Evolutionary conservation across 345 rosid genomes (phyloP), one percentile per base, ranked within the genome.

Genomic region (Eucalyptus marginata): DNA sequence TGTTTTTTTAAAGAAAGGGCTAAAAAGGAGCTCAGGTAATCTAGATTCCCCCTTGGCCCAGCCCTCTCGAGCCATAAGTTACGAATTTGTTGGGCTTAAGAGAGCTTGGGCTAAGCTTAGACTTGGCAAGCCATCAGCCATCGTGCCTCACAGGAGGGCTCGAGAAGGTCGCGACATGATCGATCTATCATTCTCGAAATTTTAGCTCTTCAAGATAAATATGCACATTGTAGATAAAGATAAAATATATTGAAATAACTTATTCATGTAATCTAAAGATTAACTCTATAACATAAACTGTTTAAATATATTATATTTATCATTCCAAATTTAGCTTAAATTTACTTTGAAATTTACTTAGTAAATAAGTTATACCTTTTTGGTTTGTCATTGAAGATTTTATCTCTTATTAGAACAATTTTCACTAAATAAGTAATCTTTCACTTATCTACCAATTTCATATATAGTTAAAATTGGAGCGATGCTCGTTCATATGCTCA

Each of bases 61-160:
- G n/a, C n/a, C n/a, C n/a, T n/a, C n/a, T 50, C 3, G 52, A 50
- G 3, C 1, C 7, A 15, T 5, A 50, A 50, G 18, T 50, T 0
- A 0, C 0, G 0, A 15, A 15, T 50, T 43, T 15, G 3, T 50
- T 50, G 0, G 7, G 18, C 52, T 50, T 15, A 15, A 0, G 7
- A 50, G 18, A 50, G 3, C 7, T 50, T 0, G 1, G 52, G 7
- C 18, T 50, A 15, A 15, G 3, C 0, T 15, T 50, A 50, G 1
- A 50, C 18, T 50, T 5, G 15, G 18, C 7, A 50, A 50, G 52
- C 0, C 7, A 50, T 50, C 18, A 6, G 1, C 0, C 3, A 2
- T 0, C 18, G 1, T 15, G 18, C 3, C 52, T 50, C 0, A 0
- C 0, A 0, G 1, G 18, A 50, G 52, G 52, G 52, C 52, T 50